phyloP scores from a whole-genome alignment of 139 green algal species.

The Tetradesmus obliquus region DNA sequence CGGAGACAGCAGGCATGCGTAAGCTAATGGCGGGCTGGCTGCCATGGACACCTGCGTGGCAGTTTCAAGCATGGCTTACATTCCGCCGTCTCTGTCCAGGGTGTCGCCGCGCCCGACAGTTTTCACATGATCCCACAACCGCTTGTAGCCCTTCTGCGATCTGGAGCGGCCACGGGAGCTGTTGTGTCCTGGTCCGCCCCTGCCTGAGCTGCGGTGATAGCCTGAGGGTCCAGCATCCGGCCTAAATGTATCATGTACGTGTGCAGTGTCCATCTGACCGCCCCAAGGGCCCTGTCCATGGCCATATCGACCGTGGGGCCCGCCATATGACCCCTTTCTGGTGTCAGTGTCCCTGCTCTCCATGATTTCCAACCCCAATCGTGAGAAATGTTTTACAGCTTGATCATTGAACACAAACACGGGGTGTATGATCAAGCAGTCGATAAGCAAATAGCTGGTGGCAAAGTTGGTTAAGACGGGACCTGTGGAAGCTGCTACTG shows the following conservation, averaged over 20 bases:
- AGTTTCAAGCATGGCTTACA: conserved; percentile 39
- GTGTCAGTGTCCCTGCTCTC: neutral
- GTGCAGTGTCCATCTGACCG: neutral
- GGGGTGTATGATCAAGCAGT: neutral
- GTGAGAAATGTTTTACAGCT: neutral
- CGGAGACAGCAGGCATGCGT: neutral
- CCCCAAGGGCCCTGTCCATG: neutral
- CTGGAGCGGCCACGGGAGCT: conserved; percentile 1
- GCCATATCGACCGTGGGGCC: neutral
- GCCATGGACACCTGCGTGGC: conserved; percentile 9
- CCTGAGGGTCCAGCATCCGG: neutral
- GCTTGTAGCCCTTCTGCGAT: conserved; percentile 36
- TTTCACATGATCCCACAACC: conserved; percentile 57
- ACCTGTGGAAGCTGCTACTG: neutral
- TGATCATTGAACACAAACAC: neutral
- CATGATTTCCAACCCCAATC: neutral
- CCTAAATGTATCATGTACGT: neutral
- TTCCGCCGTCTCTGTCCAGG: neutral
- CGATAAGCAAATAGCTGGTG: neutral
- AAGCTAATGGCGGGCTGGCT: conserved; percentile 8
- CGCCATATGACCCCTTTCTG: neutral
- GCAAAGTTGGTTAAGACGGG: neutral
- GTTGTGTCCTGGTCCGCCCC: neutral
- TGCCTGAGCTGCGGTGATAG: neutral
- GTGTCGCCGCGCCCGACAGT: conserved; percentile 34